A percentile compares a stretch with the other conserved stretches of the same genome.
phyloP scores from a whole-genome alignment of 2,329 filamentous ascomycete genomes.

The Elsinoe batatas region DNA sequence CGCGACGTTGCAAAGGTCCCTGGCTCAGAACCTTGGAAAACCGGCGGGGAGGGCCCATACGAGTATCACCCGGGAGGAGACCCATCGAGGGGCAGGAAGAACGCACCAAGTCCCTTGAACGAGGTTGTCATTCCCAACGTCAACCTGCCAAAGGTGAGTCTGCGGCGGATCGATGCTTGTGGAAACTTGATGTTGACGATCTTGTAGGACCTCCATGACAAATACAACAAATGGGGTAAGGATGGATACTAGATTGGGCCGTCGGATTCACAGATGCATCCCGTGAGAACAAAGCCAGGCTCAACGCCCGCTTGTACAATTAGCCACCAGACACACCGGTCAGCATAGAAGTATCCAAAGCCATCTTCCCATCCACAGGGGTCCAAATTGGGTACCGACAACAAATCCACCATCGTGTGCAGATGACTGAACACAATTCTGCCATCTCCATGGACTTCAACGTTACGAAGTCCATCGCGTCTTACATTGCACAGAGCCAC shows the following conservation, averaged over 20 bases:
- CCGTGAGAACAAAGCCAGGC: no score
- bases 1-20: conserved; percentile 61
- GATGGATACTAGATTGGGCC: conserved; percentile 59
- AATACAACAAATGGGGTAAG: conserved; percentile 99
- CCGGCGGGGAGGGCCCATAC: conserved; percentile 53
- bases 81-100: conserved; percentile 61
- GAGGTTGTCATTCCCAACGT: conserved; percentile 90
- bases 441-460: no score
- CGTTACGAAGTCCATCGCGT: no score
- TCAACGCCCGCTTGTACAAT: no score
- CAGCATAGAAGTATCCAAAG: no score
- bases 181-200: not conserved
- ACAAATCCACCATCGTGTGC: no score
- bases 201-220: conserved; percentile 73
- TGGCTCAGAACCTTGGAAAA: conserved; percentile 87
- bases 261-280: not conserved
- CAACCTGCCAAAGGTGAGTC: conserved; percentile 72
- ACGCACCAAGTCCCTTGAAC: conserved; percentile 92
- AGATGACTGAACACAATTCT: no score
- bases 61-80: conserved; percentile 70
- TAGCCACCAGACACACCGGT: no score
- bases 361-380: not conserved
- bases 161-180: not conserved
- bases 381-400: not conserved
- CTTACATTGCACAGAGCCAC: no score